Conservation (phyloP, 495 filamentous ascomycete species). For the Penicillium alfredii region DNA sequence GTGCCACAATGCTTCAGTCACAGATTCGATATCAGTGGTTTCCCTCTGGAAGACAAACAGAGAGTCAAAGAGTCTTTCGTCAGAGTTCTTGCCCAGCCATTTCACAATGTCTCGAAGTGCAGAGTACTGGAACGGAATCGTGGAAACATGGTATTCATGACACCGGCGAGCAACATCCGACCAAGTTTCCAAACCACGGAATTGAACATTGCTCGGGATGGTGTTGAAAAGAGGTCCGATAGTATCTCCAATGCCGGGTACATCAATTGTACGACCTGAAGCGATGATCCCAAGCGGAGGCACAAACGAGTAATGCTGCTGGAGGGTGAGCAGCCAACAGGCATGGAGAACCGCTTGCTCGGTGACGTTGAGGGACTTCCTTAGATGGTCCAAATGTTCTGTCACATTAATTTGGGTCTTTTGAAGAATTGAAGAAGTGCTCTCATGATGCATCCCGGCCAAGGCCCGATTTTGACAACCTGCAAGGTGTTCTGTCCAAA, state of each 20-base stretch:
- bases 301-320: constrained; percentile 32
- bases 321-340: constrained; percentile 28
- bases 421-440: constrained; percentile 11
- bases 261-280: constrained; percentile 41
- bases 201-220: constrained; percentile 61
- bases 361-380: constrained; percentile 31
- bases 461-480: constrained; percentile 29
- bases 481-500: constrained; percentile 62
- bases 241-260: constrained; percentile 59
- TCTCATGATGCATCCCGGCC: constrained; percentile 1
- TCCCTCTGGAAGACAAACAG: constrained; percentile 61
- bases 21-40: constrained; percentile 8
- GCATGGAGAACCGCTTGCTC: constrained; percentile 41
- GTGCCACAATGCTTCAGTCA: constrained; percentile 46
- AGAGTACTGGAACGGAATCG: constrained; percentile 41
- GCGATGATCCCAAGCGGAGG: constrained; percentile 35
- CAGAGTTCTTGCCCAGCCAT: constrained; percentile 34
- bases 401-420: constrained; percentile 13
- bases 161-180: constrained; percentile 30
- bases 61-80: constrained; percentile 38
- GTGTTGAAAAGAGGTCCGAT: constrained; percentile 88
- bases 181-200: constrained; percentile 24
- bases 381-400: constrained; percentile 13
- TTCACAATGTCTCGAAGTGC: constrained; percentile 40
- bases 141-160: constrained; percentile 36